Evolutionary conservation across 2,329 filamentous ascomycete genomes (phyloP).

Genomic region (Fusarium sp.): DNA sequence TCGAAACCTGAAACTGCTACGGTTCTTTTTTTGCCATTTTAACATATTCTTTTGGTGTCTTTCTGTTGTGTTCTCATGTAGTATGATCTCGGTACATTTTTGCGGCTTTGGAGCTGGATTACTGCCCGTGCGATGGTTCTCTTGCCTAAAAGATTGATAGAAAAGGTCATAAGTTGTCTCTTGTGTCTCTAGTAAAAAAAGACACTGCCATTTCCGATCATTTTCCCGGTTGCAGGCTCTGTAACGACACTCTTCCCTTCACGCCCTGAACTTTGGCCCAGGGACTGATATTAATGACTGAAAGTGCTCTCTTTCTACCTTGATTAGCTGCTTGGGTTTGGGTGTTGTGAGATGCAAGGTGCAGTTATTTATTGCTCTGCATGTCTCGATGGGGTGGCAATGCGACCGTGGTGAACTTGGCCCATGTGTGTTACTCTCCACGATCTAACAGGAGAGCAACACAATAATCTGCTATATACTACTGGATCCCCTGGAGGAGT

Average conservation of each 20-base stretch:
- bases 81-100: not conserved
- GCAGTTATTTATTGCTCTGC: not conserved
- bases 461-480: no score
- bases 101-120: not conserved
- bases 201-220: not conserved
- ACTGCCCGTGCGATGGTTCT: not conserved
- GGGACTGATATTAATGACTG: not conserved
- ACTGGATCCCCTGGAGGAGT: no score
- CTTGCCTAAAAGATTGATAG: not conserved
- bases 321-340: not conserved
- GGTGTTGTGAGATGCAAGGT: not conserved
- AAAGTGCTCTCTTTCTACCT: not conserved
- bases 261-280: not conserved
- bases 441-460: no score
- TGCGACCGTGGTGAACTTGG: no score
- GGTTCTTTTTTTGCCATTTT: not conserved
- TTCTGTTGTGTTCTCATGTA: not conserved
- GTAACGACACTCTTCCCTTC: not conserved
- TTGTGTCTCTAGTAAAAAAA: not conserved
- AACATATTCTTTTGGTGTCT: no score
- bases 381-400: not conserved
- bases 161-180: not conserved
- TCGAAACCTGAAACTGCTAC: conserved; percentile 37
- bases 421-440: no score
- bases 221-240: not conserved